A percentile compares a stretch with the other conserved stretches of the same genome.
These are phyloP conservation scores for Oryza australiensis DNA, from an alignment of 176 grass and related monocot genomes.

Conservation along the genomic window DNA sequence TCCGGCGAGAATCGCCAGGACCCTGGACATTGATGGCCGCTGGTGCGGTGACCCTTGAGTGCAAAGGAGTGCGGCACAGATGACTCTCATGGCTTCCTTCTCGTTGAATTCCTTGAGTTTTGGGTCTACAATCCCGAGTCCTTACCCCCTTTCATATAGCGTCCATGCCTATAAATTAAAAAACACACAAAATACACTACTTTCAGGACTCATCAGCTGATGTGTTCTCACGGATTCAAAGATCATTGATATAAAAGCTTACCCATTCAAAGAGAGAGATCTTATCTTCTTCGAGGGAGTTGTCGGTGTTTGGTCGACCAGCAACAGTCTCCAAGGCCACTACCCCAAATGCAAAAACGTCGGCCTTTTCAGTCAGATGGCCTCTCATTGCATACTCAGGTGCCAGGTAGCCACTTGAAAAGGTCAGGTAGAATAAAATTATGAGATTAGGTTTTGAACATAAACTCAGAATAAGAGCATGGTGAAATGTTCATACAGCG, in stretches of 20 bases:
- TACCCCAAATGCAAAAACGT: conserved; percentile 66
- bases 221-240: background rate
- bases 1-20: conserved; percentile 46
- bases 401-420: conserved; percentile 62
- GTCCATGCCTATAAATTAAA: conserved; percentile 41
- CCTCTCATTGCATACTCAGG: conserved; percentile 79
- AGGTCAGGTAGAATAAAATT: background rate
- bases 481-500: conserved; percentile 42
- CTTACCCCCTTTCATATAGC: conserved; percentile 42
- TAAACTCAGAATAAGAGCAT: too few relatives aligned
- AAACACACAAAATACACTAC: background rate
- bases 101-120: conserved; percentile 26
- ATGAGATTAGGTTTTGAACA: background rate
- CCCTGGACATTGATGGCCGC: conserved; percentile 59
- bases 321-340: conserved; percentile 49
- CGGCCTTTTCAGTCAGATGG: conserved; percentile 60
- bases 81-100: conserved; percentile 40
- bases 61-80: conserved; percentile 52
- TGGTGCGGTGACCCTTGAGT: conserved; percentile 46
- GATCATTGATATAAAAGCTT: background rate
- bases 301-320: conserved; percentile 47
- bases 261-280: conserved; percentile 70
- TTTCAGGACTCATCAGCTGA: background rate
- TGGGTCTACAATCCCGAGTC: conserved; percentile 41
- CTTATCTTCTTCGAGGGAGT: conserved; percentile 23